Evolutionary conservation across 1,139 yeast genomes (phyloP).

Genomic region (Candida frijolesensis): DNA sequence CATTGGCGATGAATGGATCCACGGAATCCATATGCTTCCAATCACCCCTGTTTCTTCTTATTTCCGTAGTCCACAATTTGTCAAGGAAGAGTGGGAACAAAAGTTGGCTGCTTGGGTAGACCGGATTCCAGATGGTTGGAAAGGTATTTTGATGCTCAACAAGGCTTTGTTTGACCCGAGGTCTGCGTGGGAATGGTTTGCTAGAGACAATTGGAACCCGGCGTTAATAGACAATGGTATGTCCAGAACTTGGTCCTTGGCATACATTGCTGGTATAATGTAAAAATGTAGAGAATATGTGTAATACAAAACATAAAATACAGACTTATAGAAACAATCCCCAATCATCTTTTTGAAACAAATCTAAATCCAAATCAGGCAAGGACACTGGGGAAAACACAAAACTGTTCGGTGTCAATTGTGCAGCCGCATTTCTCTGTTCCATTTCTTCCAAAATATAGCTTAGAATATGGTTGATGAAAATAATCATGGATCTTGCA

Average conservation of each 20-base stretch:
- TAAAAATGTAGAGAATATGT: background rate
- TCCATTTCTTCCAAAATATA: background rate
- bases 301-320: background rate
- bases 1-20: slow-evolving; percentile 48
- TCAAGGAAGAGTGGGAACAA: slow-evolving; percentile 47
- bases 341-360: slow-evolving; percentile 1
- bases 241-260: slow-evolving; percentile 49
- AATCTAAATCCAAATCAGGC: slow-evolving; percentile 2
- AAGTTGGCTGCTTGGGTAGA: slow-evolving; percentile 35
- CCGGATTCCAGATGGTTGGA: slow-evolving; percentile 48
- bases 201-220: slow-evolving; percentile 41
- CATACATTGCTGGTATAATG: slow-evolving; percentile 38
- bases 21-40: slow-evolving; percentile 52
- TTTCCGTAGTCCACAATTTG: slow-evolving; percentile 37
- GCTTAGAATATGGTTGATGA: background rate
- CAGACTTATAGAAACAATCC: background rate
- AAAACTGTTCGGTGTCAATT: background rate
- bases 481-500: background rate
- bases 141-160: slow-evolving; percentile 45
- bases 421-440: background rate
- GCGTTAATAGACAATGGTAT: slow-evolving; percentile 44
- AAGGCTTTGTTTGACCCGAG: slow-evolving; percentile 40
- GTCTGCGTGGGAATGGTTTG: slow-evolving; percentile 41
- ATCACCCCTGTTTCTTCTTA: slow-evolving; percentile 47
- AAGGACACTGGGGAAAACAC: background rate